Evolutionary conservation across 2,329 filamentous ascomycete genomes (phyloP).

Genomic region (Sporothrix dimorphospora): DNA sequence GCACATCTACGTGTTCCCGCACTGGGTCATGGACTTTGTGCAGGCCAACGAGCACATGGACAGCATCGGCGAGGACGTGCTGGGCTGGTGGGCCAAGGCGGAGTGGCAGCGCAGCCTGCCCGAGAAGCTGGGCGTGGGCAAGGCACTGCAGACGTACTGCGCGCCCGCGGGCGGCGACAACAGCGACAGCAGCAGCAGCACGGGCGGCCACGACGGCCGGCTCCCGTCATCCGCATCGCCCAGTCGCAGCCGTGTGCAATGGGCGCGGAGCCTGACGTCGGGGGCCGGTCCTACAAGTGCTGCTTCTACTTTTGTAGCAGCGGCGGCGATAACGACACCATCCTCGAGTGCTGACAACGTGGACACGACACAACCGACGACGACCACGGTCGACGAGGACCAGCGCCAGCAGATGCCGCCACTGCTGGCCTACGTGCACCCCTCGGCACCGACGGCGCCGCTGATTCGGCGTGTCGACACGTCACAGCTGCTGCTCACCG

Average conservation of each 20-base stretch:
- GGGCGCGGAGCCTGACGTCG: conserved; percentile 1
- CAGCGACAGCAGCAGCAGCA: conserved; percentile 35
- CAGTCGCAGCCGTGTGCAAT: conserved; percentile 11
- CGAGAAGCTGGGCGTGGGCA: conserved; percentile 73
- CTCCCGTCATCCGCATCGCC: not conserved
- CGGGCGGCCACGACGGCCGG: conserved; percentile 34
- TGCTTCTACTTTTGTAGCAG: not conserved
- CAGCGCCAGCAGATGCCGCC: conserved; percentile 59
- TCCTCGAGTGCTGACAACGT: not conserved
- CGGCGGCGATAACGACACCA: not conserved
- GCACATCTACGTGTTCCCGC: conserved; percentile 92
- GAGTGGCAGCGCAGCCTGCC: conserved; percentile 83
- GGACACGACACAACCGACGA: conserved; percentile 24
- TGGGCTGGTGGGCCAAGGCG: conserved; percentile 95
- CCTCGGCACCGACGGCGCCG: conserved; percentile 56
- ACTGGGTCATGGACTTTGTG: conserved; percentile 87
- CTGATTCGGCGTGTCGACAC: conserved; percentile 89
- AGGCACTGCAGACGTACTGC: conserved; percentile 55
- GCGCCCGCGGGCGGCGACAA: conserved; percentile 37
- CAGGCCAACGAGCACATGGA: conserved; percentile 79
- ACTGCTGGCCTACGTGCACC: conserved; percentile 81
- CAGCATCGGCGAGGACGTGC: conserved; percentile 85
- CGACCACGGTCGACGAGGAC: conserved; percentile 29
- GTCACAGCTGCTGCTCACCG: conserved; percentile 74
- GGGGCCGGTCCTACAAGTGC: not conserved